Evolutionary conservation across 2,329 filamentous ascomycete species (phyloP).

Genomic region (Penicillium sp.): DNA sequence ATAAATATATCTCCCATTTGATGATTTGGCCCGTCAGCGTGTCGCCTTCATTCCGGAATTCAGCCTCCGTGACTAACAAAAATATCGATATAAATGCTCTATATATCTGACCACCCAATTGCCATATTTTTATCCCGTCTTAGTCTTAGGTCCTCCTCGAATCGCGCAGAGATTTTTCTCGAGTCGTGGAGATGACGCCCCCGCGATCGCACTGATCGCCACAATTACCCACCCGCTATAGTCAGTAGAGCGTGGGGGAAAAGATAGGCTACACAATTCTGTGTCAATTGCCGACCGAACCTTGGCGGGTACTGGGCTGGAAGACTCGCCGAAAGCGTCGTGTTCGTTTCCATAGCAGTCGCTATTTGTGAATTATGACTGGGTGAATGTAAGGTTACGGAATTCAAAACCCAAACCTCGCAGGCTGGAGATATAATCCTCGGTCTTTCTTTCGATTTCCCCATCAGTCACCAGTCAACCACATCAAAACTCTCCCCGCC

Average conservation of each 20-base stretch:
- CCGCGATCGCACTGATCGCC: constrained; percentile 21
- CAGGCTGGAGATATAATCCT: neutral
- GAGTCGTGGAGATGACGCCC: constrained; percentile 8
- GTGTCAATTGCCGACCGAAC: neutral
- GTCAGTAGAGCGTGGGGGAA: constrained; percentile 15
- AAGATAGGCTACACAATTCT: neutral
- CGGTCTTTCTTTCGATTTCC: neutral
- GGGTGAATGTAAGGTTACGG: neutral
- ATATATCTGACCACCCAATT: neutral
- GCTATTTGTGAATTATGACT: neutral
- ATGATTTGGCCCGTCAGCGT: neutral
- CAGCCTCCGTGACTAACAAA: constrained; percentile 1
- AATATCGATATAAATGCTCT: neutral
- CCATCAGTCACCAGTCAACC: neutral
- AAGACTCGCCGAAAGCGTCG: neutral
- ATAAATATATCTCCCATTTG: neutral
- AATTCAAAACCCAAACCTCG: no score
- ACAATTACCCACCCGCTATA: constrained; percentile 15
- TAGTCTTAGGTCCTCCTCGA: constrained; percentile 5
- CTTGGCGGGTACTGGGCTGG: neutral
- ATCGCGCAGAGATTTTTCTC: constrained; percentile 6
- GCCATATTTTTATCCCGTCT: constrained; percentile 9
- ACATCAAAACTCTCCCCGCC: neutral
- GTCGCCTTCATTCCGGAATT: neutral
- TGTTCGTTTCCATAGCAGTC: neutral